Base-by-base conservation (phyloP, 208 protist species). In the Borovskyia barvae region DNA sequence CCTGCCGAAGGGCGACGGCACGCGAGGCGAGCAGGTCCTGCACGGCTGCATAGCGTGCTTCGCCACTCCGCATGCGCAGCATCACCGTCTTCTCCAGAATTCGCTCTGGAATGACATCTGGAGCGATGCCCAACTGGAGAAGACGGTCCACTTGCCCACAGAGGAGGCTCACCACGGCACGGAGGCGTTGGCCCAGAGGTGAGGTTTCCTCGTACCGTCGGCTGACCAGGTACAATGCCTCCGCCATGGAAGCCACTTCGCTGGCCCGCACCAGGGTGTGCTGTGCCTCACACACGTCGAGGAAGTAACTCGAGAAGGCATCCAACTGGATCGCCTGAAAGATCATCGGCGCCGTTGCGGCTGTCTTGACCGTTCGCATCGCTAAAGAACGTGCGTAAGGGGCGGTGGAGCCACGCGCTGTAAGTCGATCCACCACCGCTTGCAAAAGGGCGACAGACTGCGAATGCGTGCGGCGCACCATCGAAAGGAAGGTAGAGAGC, bases 21-120 rank as follows among this genome's bases (percentile, higher is more conserved):
- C 78, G 75, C 11, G 72, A 61, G 40, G 54, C 58, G 43, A 74
- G 72, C 40, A 91, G 59, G 26, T 72, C 66, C 4, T 55, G 41
- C 26, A 68, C 74, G 17, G 48, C 46, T 0, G 68, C 64, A 58
- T 82, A 86, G 19, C 52, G 65, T 26, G 56, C 47, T 15, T 37
- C 47, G 11, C 79, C 39, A 7, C 24, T 41, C 11, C 82, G 72
- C 82, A 93, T 89, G 36, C 74, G 75, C 19, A 93, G 67, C 48
- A 93, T 63, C 28, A 93, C 49, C n/a, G 77, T 87, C 45, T 69
- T 46, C 58, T 93, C 82, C 37, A 93, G 64, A 22, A 93, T 36
- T 15, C 67, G 62, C 3, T 72, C 76, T 11, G 68, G 58, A 8
- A 67, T 28, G 28, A 43, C 49, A 6, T 39, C 41, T 1, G 63